These are phyloP conservation scores for Plectosphaerella sp. DNA, from an alignment of 2,329 filamentous ascomycete genomes.

Conservation along the genomic window DNA sequence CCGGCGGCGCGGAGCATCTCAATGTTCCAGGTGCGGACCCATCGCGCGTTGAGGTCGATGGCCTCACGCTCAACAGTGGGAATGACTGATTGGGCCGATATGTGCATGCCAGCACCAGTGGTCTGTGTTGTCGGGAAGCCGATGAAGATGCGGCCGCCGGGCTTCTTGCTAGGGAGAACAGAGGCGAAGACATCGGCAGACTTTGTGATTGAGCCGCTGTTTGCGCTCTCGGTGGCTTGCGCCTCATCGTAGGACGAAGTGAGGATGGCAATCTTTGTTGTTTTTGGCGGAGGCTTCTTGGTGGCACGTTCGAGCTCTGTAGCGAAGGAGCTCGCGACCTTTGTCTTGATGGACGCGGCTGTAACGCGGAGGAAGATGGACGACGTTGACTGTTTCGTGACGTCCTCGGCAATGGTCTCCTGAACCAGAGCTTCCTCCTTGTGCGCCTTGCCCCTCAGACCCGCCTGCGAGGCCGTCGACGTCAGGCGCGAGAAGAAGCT, in stretches of 20 bases:
- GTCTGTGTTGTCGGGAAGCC: conserved; percentile 97
- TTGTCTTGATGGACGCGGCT: conserved; percentile 76
- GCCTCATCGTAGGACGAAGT: conserved; percentile 88
- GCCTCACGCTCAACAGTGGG: conserved; percentile 96
- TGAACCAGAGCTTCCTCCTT: conserved; percentile 61
- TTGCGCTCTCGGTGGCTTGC: conserved; percentile 57
- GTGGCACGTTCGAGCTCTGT: conserved; percentile 90
- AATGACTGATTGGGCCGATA: conserved; percentile 93
- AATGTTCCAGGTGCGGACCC: conserved; percentile 91
- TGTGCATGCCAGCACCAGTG: conserved; percentile 87
- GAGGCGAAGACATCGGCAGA: conserved; percentile 80
- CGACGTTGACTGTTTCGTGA: conserved; percentile 65
- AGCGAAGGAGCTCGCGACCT: conserved; percentile 67
- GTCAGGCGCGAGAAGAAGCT: conserved; percentile 81
- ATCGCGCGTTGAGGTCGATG: conserved; percentile 92
- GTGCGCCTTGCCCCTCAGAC: conserved; percentile 49
- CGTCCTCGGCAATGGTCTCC: conserved; percentile 62
- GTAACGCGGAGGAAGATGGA: conserved; percentile 88
- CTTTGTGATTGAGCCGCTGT: conserved; percentile 43
- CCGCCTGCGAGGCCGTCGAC: conserved; percentile 45
- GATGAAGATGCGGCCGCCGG: conserved; percentile 85
- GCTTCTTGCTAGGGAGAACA: conserved; percentile 80
- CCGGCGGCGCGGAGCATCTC: conserved; percentile 90
- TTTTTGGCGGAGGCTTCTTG: conserved; percentile 91
- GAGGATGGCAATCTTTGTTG: conserved; percentile 78